Evolutionary conservation across 371 early-diverging fungal species (phyloP), one percentile per base, ranked within the genome.

Genomic region (Phascolomyces articulosus): DNA sequence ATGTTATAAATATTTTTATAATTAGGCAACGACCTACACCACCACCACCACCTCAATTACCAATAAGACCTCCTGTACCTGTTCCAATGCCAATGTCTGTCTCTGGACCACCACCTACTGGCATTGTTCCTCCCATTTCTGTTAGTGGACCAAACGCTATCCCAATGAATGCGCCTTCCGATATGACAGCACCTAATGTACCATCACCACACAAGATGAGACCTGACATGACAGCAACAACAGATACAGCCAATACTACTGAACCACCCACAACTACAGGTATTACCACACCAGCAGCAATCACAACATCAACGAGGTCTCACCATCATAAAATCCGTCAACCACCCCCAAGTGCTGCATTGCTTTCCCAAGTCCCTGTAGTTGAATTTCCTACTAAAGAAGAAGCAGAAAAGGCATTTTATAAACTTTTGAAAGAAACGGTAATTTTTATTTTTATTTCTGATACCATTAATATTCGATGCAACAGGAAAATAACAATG

Each of bases 401-500:
- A 67, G 93, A 94, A 38, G 96, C 97, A 1, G 93, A 94, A 62
- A 80, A 80, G 20, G 95, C 94, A 0, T 97, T 95, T 74, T 80
- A 77, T 55, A 74, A 84, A 11, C 60, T 96, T 65, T 79, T 97
- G 9, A 83, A 79, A 41, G 88, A 90, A 60, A 87, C 90, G 16
- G 93, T 90, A 84, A 64, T 40, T 54, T 41, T 4, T n/a, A n/a
- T n/a, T 3, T 18, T 15, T 20, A n/a, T 40, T 34, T 13, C n/a
- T n/a, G n/a, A n/a, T n/a, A n/a, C n/a, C n/a, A n/a, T n/a, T n/a
- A n/a, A n/a, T n/a, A n/a, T n/a, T n/a, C n/a, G n/a, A n/a, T n/a
- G n/a, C 21, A 56, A 8, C 11, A 48, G 2, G 4, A 20, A 24
- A 24, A 20, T 53, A 31, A 54, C 26, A 55, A 34, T n/a, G n/a